Evolutionary conservation across 2,329 filamentous ascomycete species (phyloP).

Genomic region (Pseudogymnoascus sp.): DNA sequence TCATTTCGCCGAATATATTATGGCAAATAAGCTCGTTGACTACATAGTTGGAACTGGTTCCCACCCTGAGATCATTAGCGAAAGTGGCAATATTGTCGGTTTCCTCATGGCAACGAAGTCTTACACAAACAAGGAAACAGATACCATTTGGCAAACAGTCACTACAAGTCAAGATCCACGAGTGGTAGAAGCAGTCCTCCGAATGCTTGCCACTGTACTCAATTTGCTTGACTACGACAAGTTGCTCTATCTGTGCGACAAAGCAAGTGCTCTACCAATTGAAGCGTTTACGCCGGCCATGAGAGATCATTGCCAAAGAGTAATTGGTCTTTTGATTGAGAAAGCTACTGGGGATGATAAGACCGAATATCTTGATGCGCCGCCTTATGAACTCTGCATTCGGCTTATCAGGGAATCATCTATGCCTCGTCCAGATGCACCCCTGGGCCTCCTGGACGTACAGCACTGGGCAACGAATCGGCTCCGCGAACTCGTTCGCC

Average conservation of each 20-base stretch:
- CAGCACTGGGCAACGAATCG: slow-evolving; percentile 58
- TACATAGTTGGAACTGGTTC: slow-evolving; percentile 89
- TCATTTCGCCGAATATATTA: slow-evolving; percentile 64
- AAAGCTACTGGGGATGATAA: slow-evolving; percentile 38
- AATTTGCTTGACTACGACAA: slow-evolving; percentile 43
- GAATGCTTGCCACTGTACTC: slow-evolving; percentile 50
- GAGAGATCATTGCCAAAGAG: slow-evolving; percentile 52
- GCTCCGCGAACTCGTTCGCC: slow-evolving; percentile 53
- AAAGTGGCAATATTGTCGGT: slow-evolving; percentile 76
- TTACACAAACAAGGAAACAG: slow-evolving; percentile 66
- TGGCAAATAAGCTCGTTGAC: slow-evolving; percentile 65
- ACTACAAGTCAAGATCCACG: slow-evolving; percentile 76
- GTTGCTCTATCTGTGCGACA: slow-evolving; percentile 63
- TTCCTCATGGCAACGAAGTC: slow-evolving; percentile 76
- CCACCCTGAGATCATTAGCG: slow-evolving; percentile 79
- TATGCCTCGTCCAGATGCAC: slow-evolving; percentile 45
- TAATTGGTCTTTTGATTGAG: slow-evolving; percentile 46
- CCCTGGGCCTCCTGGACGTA: slow-evolving; percentile 54
- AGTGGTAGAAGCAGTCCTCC: slow-evolving; percentile 72
- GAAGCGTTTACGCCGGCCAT: slow-evolving; percentile 56
- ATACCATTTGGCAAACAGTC: slow-evolving; percentile 79
- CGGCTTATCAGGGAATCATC: slow-evolving; percentile 68
- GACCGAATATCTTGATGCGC: slow-evolving; percentile 32
- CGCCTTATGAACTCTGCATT: slow-evolving; percentile 52
- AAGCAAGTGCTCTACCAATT: slow-evolving; percentile 60